phyloP scores from a whole-genome alignment of 106 monocot genomes.

The Ottelia alismoides region DNA sequence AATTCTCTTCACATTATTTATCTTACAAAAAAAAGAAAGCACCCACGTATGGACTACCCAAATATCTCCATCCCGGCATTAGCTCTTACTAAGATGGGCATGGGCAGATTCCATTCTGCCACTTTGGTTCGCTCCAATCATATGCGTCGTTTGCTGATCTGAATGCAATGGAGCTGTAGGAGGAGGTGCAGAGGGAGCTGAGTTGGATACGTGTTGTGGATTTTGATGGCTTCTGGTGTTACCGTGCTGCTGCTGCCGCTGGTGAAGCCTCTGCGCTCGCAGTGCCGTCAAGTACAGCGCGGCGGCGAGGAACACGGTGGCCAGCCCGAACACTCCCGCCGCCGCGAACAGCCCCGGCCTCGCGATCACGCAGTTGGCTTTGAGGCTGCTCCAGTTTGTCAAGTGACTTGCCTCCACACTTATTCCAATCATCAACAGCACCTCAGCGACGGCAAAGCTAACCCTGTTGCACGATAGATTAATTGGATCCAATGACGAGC shows the following conservation, averaged over 20 bases:
- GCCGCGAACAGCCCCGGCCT: constrained; percentile 57
- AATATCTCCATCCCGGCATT: no score
- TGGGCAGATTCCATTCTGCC: no score
- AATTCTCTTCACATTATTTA: no score
- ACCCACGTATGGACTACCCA: no score
- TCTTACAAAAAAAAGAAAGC: no score
- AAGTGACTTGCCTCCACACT: constrained; percentile 57
- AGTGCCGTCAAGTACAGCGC: constrained; percentile 59
- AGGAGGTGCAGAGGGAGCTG: no score
- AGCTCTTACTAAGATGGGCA: no score
- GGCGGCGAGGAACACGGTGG: constrained; percentile 70
- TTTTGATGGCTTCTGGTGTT: no score
- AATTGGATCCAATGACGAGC: neutral
- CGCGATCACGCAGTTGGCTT: constrained; percentile 31
- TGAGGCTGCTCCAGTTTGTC: constrained; percentile 39
- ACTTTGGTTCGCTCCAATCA: no score
- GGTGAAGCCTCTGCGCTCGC: constrained; percentile 33
- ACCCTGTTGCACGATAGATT: constrained; percentile 16
- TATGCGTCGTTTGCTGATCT: no score
- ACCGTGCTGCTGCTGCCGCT: constrained; percentile 13
- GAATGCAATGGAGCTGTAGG: no score
- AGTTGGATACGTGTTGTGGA: no score
- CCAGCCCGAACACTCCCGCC: constrained; percentile 59
- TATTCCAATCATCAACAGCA: constrained; percentile 59
- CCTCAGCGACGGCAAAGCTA: constrained; percentile 65